Conservation (phyloP, 1,139 yeast genomes). For the Debaryomyces coudertii region DNA sequence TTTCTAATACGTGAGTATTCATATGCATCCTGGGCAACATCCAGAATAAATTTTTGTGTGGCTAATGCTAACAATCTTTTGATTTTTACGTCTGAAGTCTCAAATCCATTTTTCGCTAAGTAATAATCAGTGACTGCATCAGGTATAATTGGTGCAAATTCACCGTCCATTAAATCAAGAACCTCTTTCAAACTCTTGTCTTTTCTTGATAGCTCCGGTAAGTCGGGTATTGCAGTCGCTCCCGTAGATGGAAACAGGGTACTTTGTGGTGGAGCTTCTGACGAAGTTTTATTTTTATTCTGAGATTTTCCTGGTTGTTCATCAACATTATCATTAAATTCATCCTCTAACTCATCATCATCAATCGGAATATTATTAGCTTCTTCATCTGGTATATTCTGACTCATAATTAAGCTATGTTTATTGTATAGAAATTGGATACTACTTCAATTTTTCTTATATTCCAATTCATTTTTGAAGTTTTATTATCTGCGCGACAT, state of each 20-base stretch:
- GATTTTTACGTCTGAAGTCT: slow-evolving; percentile 75
- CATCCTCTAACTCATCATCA: slow-evolving; percentile 36
- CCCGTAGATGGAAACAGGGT: slow-evolving; percentile 8
- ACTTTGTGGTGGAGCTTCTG: slow-evolving; percentile 14
- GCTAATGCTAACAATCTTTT: slow-evolving; percentile 89
- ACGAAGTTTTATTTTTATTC: slow-evolving; percentile 12
- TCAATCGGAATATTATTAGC: slow-evolving; percentile 14
- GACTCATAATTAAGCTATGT: slow-evolving; percentile 8
- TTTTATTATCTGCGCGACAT: slow-evolving; percentile 9
- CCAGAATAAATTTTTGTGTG: slow-evolving; percentile 92
- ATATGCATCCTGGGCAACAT: slow-evolving; percentile 94
- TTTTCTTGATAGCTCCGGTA: slow-evolving; percentile 75
- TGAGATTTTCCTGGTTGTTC: slow-evolving; percentile 10
- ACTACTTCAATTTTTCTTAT: neutral
- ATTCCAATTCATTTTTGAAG: slow-evolving; percentile 1
- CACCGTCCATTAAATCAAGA: slow-evolving; percentile 81
- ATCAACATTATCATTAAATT: slow-evolving; percentile 23
- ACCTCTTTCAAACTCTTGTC: slow-evolving; percentile 89
- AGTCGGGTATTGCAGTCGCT: slow-evolving; percentile 40
- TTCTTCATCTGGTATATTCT: slow-evolving; percentile 10
- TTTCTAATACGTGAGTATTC: slow-evolving; percentile 92
- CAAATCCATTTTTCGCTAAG: slow-evolving; percentile 85
- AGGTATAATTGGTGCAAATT: slow-evolving; percentile 94
- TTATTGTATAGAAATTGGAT: neutral
- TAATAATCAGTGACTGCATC: slow-evolving; percentile 98